phyloP scores from a whole-genome alignment of 495 filamentous ascomycete genomes.

The Xylaria scruposa region DNA sequence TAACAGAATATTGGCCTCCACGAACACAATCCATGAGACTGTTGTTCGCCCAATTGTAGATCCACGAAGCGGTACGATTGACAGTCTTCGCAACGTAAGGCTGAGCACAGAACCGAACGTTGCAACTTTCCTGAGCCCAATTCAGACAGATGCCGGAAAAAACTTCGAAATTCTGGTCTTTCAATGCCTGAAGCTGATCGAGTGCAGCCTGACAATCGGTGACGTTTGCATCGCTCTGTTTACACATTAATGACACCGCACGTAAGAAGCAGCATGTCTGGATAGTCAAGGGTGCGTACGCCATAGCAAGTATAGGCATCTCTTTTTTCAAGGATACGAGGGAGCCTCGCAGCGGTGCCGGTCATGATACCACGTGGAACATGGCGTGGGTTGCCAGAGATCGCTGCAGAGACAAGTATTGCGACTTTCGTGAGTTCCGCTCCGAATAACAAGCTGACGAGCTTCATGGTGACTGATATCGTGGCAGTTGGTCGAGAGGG shows the following conservation, averaged over 20 bases:
- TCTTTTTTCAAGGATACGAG: conserved; percentile 32
- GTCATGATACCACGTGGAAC: not conserved
- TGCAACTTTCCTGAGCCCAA: conserved; percentile 37
- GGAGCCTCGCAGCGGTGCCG: not conserved
- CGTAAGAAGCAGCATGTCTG: conserved; percentile 14
- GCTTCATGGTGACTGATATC: conserved; percentile 27
- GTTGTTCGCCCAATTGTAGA: conserved; percentile 34
- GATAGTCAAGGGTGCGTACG: conserved; percentile 30
- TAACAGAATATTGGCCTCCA: conserved; percentile 33
- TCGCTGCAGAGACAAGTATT: not conserved
- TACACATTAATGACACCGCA: not conserved
- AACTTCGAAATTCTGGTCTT: conserved; percentile 33
- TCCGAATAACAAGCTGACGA: not conserved
- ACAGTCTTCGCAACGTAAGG: conserved; percentile 35
- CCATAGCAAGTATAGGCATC: conserved; percentile 42
- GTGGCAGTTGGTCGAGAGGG: not conserved
- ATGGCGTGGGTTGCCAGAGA: not conserved
- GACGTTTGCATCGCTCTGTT: conserved; percentile 18
- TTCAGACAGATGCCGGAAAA: conserved; percentile 38
- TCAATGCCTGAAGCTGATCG: conserved; percentile 31
- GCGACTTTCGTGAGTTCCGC: conserved; percentile 10
- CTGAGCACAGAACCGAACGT: conserved; percentile 41
- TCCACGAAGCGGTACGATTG: conserved; percentile 38
- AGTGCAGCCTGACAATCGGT: conserved; percentile 37
- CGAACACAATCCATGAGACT: conserved; percentile 35